Evolutionary conservation across 2,329 filamentous ascomycete genomes (phyloP).

Genomic region (Cladosporium austrohemisphaericum): DNA sequence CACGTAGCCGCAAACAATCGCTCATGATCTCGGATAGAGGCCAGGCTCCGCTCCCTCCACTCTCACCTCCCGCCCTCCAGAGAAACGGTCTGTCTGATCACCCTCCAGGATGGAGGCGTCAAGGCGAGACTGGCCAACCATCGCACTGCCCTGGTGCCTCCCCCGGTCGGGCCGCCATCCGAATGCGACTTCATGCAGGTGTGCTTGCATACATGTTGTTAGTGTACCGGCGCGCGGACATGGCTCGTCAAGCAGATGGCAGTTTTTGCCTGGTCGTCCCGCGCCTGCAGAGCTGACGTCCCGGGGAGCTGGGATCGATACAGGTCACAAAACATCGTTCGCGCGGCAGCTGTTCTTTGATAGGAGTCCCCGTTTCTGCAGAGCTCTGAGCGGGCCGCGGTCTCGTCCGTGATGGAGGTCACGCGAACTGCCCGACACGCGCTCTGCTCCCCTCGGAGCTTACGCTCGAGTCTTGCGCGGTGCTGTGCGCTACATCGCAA

Average conservation of each 20-base stretch:
- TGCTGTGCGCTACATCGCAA: background rate
- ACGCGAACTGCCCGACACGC: conserved; percentile 4
- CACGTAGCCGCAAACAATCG: conserved; percentile 13
- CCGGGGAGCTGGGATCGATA: conserved; percentile 17
- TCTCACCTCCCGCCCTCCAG: conserved; percentile 24
- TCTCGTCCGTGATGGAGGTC: conserved; percentile 3
- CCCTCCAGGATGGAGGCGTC: conserved; percentile 26
- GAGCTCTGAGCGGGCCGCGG: background rate
- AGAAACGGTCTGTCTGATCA: conserved; percentile 30
- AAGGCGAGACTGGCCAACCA: conserved; percentile 26
- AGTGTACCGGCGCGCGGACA: conserved; percentile 6
- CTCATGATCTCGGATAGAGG: conserved; percentile 7
- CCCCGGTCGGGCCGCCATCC: conserved; percentile 31
- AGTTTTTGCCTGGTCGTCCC: conserved; percentile 10
- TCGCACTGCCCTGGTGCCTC: conserved; percentile 27
- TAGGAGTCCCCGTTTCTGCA: background rate
- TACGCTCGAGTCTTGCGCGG: conserved; percentile 1
- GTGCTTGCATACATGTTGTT: conserved; percentile 18
- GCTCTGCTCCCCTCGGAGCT: background rate
- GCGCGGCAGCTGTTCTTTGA: conserved; percentile 18
- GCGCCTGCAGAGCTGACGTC: conserved; percentile 12
- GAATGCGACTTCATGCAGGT: conserved; percentile 27
- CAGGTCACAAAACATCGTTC: conserved; percentile 29
- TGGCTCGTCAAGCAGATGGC: background rate
- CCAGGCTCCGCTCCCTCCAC: background rate